phyloP scores from a whole-genome alignment of 164 flowering plant species.

The Stephania cephalantha region DNA sequence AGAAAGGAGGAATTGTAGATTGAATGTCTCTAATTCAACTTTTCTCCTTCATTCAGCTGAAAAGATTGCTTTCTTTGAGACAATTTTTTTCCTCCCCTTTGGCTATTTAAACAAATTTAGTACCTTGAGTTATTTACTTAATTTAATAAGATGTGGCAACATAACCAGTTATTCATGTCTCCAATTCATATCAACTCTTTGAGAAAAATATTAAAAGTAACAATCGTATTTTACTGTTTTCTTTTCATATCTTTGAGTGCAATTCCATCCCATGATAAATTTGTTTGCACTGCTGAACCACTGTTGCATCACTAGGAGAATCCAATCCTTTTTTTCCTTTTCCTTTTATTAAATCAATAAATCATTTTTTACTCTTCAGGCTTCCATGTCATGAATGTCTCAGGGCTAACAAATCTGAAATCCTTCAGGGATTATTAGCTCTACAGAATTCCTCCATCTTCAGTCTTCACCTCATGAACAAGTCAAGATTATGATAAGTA shows the following conservation, averaged over 20 bases:
- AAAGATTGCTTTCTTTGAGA: neutral
- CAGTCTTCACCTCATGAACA: neutral
- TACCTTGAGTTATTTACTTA: neutral
- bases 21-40: neutral
- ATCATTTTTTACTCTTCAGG: neutral
- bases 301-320: neutral
- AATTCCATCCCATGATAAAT: neutral
- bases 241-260: neutral
- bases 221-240: too few species aligned
- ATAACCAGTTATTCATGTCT: neutral
- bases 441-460: neutral
- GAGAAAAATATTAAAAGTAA: too few species aligned
- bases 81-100: neutral
- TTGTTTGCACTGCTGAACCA: neutral
- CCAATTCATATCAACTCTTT: neutral
- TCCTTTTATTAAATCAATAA: too few species aligned
- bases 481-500: neutral
- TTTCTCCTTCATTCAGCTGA: neutral
- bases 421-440: neutral
- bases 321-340: too few species aligned
- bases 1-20: neutral
- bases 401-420: neutral
- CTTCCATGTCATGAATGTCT: neutral
- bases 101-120: neutral
- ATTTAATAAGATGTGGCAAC: neutral